Percentiles rank a stretch among this genome's conserved stretches.
Conservation (phyloP, 2,329 filamentous ascomycete genomes). For the Fusarium odoratissimum region DNA sequence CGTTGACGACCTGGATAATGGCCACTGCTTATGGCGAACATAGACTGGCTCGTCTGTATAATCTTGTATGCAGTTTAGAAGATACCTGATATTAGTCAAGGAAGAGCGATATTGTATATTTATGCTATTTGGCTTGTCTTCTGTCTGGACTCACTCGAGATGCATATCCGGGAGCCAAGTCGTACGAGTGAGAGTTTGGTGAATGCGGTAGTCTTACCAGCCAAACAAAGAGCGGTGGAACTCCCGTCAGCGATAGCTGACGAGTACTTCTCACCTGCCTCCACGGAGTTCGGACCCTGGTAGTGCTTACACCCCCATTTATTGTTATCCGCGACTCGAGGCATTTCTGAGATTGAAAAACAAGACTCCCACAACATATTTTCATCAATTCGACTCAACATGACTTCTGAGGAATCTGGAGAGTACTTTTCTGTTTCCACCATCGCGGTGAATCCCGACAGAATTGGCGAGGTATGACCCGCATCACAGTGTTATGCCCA, state of each 20-base stretch:
- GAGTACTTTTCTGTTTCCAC: slow-evolving; percentile 16
- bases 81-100: neutral
- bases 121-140: neutral
- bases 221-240: neutral
- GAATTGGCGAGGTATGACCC: neutral
- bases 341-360: accelerated
- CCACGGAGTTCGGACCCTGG: neutral
- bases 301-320: slow-evolving; percentile 1
- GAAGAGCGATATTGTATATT: neutral
- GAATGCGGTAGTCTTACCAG: neutral
- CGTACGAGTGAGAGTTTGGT: too few species aligned
- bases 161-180: too few species aligned
- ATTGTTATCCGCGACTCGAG: accelerated
- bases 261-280: too few species aligned
- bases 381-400: neutral
- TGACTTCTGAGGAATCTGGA: neutral
- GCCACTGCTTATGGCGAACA: neutral
- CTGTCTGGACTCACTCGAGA: neutral
- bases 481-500: accelerated
- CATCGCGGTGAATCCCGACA: slow-evolving; percentile 2
- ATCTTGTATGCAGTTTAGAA: neutral
- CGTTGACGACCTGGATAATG: too few species aligned
- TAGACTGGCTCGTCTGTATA: neutral
- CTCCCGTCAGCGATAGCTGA: neutral
- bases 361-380: neutral